These are phyloP conservation scores for Pseudisothecium myosuroides DNA, from an alignment of 225 moss, liverwort and hornwort species.

Conservation along the genomic window DNA sequence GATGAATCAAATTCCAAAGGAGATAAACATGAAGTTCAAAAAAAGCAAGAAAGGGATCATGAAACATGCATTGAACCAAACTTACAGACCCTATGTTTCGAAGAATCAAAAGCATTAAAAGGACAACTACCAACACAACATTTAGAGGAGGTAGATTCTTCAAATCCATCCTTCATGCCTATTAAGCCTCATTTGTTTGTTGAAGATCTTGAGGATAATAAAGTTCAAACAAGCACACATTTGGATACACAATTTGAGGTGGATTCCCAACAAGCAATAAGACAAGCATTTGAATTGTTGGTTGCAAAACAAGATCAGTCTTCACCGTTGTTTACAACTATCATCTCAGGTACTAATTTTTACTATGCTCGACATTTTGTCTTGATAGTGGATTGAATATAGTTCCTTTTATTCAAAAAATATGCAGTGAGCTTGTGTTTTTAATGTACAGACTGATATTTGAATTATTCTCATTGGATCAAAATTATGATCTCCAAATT, in stretches of 20 bases:
- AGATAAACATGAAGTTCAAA: background rate
- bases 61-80: background rate
- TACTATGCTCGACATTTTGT: fast-evolving
- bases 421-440: background rate
- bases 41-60: fast-evolving
- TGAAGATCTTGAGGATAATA: fast-evolving
- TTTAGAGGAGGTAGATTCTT: background rate
- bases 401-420: background rate
- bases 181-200: background rate
- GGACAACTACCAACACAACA: background rate
- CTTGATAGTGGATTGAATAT: no score
- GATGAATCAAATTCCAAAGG: background rate
- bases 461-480: background rate
- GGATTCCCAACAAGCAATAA: background rate
- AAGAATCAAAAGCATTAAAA: background rate
- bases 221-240: background rate
- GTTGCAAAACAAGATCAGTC: background rate
- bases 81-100: no score
- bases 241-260: background rate
- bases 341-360: background rate
- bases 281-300: fast-evolving
- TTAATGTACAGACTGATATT: background rate
- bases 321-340: background rate
- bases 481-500: background rate
- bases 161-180: background rate